These are phyloP conservation scores for Sambucus nigra DNA, from an alignment of 129 eudicot species.

Conservation along the genomic window DNA sequence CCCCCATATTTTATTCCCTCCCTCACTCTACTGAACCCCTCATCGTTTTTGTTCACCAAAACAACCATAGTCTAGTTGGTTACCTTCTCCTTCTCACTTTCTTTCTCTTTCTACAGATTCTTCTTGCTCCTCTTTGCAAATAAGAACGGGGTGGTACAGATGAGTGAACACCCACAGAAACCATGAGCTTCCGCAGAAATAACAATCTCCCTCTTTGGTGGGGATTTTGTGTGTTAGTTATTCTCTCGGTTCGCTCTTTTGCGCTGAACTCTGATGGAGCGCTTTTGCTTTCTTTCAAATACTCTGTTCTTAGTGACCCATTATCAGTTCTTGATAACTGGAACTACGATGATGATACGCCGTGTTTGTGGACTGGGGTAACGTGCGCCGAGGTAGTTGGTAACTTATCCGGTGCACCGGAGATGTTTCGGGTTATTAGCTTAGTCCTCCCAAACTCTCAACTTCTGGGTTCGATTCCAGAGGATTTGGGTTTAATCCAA, in stretches of 20 bases:
- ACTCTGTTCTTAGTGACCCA: constrained; percentile 59
- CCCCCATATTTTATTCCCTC: constrained; percentile 21
- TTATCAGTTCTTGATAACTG: constrained; percentile 56
- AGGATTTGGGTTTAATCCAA: constrained; percentile 39
- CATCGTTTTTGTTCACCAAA: constrained; percentile 45
- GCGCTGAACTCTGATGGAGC: constrained; percentile 67
- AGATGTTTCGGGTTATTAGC: constrained; percentile 30
- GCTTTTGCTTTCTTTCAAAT: constrained; percentile 61
- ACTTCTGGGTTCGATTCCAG: constrained; percentile 61
- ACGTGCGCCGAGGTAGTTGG: constrained; percentile 34
- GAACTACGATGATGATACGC: constrained; percentile 48
- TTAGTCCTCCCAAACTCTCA: constrained; percentile 45
- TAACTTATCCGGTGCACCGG: constrained; percentile 11
- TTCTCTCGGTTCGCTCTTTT: constrained; percentile 19
- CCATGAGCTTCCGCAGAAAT: constrained; percentile 21
- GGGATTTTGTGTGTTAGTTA: constrained; percentile 10
- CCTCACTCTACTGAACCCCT: constrained; percentile 10
- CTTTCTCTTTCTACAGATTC: constrained; percentile 5
- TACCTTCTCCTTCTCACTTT: constrained; percentile 25
- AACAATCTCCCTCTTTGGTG: not conserved
- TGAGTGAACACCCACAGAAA: constrained; percentile 11
- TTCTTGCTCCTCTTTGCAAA: constrained; percentile 8
- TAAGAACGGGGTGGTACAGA: not conserved
- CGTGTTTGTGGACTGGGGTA: constrained; percentile 88
- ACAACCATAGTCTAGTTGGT: constrained; percentile 51